phyloP scores from a whole-genome alignment of 2,329 filamentous ascomycete genomes.

The Colletotrichum tabaci region DNA sequence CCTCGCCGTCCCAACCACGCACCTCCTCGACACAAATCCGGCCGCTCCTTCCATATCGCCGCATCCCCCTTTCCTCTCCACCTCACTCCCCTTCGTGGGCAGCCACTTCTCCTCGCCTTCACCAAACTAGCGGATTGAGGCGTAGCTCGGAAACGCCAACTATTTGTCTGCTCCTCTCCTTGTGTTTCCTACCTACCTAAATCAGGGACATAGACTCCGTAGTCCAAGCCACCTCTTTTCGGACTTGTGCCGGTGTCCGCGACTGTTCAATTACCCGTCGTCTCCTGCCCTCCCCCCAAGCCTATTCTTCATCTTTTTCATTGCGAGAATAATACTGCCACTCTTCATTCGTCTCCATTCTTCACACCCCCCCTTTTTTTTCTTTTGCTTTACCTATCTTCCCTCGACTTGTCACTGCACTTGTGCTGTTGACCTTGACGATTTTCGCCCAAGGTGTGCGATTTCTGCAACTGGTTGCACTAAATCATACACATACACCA shows the following conservation, averaged over 20 bases:
- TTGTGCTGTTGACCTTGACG: neutral
- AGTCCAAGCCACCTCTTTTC: slow-evolving; percentile 33
- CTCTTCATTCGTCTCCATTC: neutral
- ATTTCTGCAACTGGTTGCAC: slow-evolving; percentile 39
- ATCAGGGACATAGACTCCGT: slow-evolving; percentile 25
- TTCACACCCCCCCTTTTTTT: neutral
- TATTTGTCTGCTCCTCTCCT: slow-evolving; percentile 26
- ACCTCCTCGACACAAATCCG: neutral
- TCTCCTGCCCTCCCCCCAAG: neutral
- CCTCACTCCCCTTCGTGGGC: neutral
- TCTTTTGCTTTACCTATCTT: neutral
- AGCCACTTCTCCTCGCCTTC: slow-evolving; percentile 13
- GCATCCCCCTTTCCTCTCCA: neutral
- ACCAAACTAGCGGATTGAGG: slow-evolving; percentile 33
- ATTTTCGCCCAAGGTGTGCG: slow-evolving; percentile 11
- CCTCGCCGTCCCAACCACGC: neutral
- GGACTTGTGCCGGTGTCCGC: slow-evolving; percentile 20
- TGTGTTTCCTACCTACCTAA: slow-evolving; percentile 12
- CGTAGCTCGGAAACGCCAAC: slow-evolving; percentile 30
- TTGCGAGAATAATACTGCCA: slow-evolving; percentile 16
- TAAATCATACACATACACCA: slow-evolving; percentile 8
- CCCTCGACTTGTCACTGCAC: neutral
- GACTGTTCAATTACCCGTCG: slow-evolving; percentile 8
- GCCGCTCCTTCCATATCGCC: slow-evolving; percentile 15
- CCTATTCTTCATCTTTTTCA: slow-evolving; percentile 13